These are phyloP conservation scores for Panicum virgatum DNA, from an alignment of 202 grass and related monocot species.

Conservation along the genomic window DNA sequence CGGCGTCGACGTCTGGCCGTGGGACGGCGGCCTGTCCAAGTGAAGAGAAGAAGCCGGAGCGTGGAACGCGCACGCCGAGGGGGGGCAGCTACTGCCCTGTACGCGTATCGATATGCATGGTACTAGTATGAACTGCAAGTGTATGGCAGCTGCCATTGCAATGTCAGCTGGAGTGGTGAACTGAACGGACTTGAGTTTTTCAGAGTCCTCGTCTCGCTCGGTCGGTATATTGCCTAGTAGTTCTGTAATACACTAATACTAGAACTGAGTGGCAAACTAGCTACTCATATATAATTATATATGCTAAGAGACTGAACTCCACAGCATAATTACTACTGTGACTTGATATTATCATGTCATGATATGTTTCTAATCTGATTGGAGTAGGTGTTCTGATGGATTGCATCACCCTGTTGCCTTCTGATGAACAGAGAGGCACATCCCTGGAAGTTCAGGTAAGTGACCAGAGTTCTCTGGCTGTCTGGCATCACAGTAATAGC, in stretches of 20 bases:
- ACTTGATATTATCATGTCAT: too few species aligned
- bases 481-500: neutral
- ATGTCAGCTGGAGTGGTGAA: slow-evolving; percentile 26
- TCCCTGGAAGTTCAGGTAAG: neutral
- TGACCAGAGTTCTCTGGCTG: neutral
- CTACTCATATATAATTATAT: neutral
- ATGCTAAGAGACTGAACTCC: slow-evolving; percentile 31
- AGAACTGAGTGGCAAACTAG: slow-evolving; percentile 14
- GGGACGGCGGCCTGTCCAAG: slow-evolving; percentile 54
- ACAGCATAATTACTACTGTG: slow-evolving; percentile 17
- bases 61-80: neutral
- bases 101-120: neutral
- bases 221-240: slow-evolving; percentile 21
- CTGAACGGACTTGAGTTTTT: slow-evolving; percentile 57
- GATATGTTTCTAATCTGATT: neutral
- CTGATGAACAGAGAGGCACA: neutral
- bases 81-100: neutral
- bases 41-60: too few species aligned
- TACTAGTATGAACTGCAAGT: neutral
- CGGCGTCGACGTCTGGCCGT: slow-evolving; percentile 40
- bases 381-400: neutral
- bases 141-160: neutral
- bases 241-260: slow-evolving; percentile 16
- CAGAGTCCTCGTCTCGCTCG: slow-evolving; percentile 45
- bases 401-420: neutral